Conservation (phyloP, 169 alveolate genomes). For the Plasmodium coatneyi region DNA sequence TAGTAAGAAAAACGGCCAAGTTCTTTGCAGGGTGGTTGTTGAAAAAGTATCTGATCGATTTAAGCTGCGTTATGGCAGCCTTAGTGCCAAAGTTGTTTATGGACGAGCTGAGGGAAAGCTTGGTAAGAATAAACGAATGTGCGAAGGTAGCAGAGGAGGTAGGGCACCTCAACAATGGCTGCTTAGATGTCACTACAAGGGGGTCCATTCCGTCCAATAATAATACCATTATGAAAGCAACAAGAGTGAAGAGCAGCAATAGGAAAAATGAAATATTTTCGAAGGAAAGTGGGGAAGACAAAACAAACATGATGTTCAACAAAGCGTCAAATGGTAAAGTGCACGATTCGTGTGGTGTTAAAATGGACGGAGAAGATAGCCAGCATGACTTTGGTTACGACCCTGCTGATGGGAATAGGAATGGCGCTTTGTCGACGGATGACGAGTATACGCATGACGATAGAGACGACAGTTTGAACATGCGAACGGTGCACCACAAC, state of each 20-base stretch:
- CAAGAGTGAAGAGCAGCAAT: background rate
- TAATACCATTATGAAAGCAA: background rate
- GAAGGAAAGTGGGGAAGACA: background rate
- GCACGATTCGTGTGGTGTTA: background rate
- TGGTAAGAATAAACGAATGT: slow-evolving; percentile 4
- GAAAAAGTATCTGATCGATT: slow-evolving; percentile 79
- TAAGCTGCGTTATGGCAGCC: slow-evolving; percentile 81
- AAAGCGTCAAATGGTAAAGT: background rate
- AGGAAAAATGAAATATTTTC: background rate
- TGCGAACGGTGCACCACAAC: background rate
- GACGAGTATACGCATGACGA: background rate
- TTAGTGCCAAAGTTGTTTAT: slow-evolving; percentile 80
- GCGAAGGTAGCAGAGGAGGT: background rate
- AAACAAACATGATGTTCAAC: background rate
- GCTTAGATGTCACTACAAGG: background rate
- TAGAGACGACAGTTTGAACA: background rate
- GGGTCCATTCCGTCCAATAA: background rate
- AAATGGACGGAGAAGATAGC: background rate
- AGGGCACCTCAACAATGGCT: background rate
- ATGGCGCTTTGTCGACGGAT: background rate
- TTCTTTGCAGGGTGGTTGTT: slow-evolving; percentile 80
- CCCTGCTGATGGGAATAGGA: background rate
- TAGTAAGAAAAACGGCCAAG: slow-evolving; percentile 72
- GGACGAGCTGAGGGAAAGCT: slow-evolving; percentile 61
- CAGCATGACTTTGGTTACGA: background rate